phyloP scores from a whole-genome alignment of 148 eudicot genomes.

The Polygonum maritimum region DNA sequence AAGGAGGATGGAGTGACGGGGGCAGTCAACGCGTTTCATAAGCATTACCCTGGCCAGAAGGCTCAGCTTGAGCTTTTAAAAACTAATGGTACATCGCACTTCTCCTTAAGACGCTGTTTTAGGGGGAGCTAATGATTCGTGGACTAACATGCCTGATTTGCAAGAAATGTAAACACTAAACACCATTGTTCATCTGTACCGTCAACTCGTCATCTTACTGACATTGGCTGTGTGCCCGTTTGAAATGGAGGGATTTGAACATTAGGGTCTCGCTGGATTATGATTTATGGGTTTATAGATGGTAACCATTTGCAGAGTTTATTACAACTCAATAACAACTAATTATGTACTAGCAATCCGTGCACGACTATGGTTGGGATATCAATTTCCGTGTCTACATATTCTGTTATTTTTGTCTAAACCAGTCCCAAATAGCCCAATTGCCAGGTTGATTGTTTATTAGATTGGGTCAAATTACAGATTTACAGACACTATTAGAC shows the following conservation, averaged over 20 bases:
- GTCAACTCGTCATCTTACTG: not conserved
- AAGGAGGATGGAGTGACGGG: slow-evolving; percentile 78
- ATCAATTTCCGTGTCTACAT: no score
- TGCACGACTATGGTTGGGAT: no score
- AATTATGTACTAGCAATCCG: no score
- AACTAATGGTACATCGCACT: slow-evolving; percentile 16
- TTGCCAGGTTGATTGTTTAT: no score
- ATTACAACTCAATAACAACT: not conserved
- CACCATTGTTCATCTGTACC: not conserved
- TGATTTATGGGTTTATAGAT: not conserved
- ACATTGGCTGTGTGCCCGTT: not conserved
- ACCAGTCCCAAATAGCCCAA: no score
- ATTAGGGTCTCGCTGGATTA: not conserved
- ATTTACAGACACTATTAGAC: no score
- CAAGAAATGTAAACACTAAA: not conserved
- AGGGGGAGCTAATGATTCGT: slow-evolving; percentile 11
- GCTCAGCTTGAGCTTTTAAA: slow-evolving; percentile 16
- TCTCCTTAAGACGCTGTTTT: slow-evolving; percentile 39
- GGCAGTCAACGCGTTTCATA: slow-evolving; percentile 72
- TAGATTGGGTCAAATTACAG: no score
- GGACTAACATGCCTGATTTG: not conserved
- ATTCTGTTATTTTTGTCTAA: no score
- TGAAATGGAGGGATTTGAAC: not conserved
- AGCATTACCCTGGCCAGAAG: slow-evolving; percentile 46
- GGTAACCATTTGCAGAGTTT: not conserved